Evolutionary conservation across 2,329 filamentous ascomycete genomes (phyloP).

Genomic region (Talaromyces islandicus): DNA sequence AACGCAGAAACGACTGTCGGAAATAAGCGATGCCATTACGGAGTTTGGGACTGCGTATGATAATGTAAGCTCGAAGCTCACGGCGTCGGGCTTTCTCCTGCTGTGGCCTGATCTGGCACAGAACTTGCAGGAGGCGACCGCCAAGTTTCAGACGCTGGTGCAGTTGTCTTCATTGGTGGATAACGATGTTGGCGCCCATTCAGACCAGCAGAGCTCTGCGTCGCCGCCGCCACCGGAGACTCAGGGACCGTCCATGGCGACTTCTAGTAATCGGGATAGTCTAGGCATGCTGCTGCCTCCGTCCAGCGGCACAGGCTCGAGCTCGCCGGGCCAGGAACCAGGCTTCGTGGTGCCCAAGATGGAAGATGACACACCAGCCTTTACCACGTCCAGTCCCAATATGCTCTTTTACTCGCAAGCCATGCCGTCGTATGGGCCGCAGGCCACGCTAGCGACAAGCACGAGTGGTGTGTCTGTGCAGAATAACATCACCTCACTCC

Average conservation of each 20-base stretch:
- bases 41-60: constrained; percentile 4
- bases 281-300: neutral
- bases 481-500: neutral
- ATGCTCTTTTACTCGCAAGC: neutral
- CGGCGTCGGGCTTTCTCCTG: neutral
- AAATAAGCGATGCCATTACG: neutral
- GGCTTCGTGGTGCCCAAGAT: neutral
- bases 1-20: neutral
- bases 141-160: neutral
- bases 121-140: neutral
- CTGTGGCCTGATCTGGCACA: constrained; percentile 1
- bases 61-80: neutral
- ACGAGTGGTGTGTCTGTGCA: neutral
- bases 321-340: neutral
- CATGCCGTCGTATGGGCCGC: neutral
- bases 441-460: neutral
- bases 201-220: neutral
- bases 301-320: neutral
- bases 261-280: too few species aligned
- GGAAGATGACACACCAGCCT: neutral
- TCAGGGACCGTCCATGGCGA: neutral
- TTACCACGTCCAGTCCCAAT: neutral
- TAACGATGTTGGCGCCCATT: neutral
- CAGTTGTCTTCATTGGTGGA: neutral
- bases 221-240: neutral